Evolutionary conservation across 2,329 filamentous ascomycete species (phyloP).

Genomic region (Phyllosticta citribraziliensis): DNA sequence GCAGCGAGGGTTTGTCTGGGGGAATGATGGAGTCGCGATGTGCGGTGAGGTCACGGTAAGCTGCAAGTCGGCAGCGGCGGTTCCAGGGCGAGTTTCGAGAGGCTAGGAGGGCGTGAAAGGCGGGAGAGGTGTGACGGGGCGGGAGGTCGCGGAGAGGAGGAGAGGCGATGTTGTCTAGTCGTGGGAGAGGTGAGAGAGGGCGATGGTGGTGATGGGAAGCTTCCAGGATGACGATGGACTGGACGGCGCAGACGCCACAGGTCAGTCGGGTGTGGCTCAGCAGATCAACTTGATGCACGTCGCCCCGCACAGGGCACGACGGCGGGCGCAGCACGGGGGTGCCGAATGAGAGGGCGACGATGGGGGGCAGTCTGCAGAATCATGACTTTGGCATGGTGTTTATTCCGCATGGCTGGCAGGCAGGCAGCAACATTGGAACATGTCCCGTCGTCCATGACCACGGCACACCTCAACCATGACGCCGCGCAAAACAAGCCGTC

Average conservation of each 20-base stretch:
- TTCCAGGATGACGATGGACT: not conserved
- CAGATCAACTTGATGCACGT: not conserved
- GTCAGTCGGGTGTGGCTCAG: not conserved
- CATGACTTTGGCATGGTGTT: not conserved
- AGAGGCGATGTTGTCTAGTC: not conserved
- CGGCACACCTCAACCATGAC: not conserved
- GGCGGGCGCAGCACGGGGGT: not conserved
- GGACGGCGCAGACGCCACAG: not conserved
- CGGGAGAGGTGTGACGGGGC: not conserved
- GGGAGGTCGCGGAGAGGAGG: not conserved
- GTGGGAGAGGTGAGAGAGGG: not conserved
- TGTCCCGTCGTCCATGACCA: not conserved
- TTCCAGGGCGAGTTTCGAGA: not conserved
- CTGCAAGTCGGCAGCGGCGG: not conserved
- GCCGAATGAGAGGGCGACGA: not conserved
- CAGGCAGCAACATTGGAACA: not conserved
- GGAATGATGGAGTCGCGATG: not conserved
- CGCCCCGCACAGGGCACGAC: not conserved
- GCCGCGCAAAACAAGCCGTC: not conserved
- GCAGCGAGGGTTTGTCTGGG: not conserved
- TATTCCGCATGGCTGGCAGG: not conserved
- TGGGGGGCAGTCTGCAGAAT: too few species aligned
- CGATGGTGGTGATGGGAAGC: not conserved
- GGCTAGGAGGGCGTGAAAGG: not conserved
- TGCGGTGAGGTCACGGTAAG: not conserved